Conservation (phyloP, 2,329 filamentous ascomycete genomes). For the Calonectria pseudoreteaudii region DNA sequence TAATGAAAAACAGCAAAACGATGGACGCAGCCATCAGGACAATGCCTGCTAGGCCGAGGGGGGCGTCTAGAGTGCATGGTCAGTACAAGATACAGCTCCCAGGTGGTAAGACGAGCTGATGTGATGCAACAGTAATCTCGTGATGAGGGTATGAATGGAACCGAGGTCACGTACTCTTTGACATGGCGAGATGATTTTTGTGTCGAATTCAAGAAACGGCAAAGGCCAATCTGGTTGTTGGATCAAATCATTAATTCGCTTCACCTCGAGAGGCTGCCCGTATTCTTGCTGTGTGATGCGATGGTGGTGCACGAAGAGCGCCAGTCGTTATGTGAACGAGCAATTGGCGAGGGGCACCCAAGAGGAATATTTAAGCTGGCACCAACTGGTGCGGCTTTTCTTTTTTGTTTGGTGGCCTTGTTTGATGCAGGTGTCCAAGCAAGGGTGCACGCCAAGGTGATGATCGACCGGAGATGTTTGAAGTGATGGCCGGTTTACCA, state of each 20-base stretch:
- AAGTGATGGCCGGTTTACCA: background rate
- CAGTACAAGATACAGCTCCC: background rate
- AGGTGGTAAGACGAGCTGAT: background rate
- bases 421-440: slow-evolving; percentile 5
- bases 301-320: background rate
- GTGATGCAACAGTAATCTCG: background rate
- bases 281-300: background rate
- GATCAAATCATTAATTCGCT: slow-evolving; percentile 3
- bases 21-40: slow-evolving; percentile 64
- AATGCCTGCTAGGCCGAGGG: slow-evolving; percentile 56
- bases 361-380: slow-evolving; percentile 6
- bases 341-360: background rate
- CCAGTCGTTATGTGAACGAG: background rate
- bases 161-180: slow-evolving; percentile 36
- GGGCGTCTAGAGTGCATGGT: slow-evolving; percentile 48
- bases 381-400: background rate
- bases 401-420: background rate
- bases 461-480: background rate
- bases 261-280: background rate
- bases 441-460: background rate
- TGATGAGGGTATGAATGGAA: background rate
- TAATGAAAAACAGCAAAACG: slow-evolving; percentile 68
- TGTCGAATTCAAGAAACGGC: background rate
- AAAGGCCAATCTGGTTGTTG: background rate
- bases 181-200: slow-evolving; percentile 29